These are phyloP conservation scores for Daedalea quercina DNA, from an alignment of 768 basidiomycete genomes.

Conservation along the genomic window DNA sequence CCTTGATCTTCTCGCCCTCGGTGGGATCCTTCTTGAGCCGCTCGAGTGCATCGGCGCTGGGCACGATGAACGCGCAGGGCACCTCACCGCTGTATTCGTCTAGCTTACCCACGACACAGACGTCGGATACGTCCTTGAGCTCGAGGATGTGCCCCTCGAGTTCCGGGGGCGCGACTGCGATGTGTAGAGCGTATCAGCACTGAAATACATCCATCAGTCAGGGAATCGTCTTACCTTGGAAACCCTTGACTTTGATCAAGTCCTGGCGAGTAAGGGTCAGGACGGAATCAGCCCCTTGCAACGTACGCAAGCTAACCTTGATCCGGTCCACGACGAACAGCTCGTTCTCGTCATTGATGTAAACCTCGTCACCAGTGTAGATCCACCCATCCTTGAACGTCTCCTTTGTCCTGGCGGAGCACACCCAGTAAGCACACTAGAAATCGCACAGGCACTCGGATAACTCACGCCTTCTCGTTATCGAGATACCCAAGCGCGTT, in stretches of 20 bases:
- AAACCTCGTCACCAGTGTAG: slow-evolving; percentile 66
- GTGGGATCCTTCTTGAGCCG: slow-evolving; percentile 26
- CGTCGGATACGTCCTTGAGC: slow-evolving; percentile 38
- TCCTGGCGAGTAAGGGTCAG: slow-evolving; percentile 36
- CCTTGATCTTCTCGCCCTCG: slow-evolving; percentile 35
- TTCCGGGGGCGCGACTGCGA: slow-evolving; percentile 28
- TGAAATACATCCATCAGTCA: background rate
- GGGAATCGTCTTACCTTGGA: slow-evolving; percentile 17
- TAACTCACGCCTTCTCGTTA: slow-evolving; percentile 14
- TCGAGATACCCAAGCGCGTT: slow-evolving; percentile 29
- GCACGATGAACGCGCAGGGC: slow-evolving; percentile 65
- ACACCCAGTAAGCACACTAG: slow-evolving; percentile 5
- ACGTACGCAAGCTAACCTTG: slow-evolving; percentile 34
- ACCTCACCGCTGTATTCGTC: slow-evolving; percentile 76
- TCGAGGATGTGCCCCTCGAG: slow-evolving; percentile 30
- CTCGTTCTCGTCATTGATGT: slow-evolving; percentile 53
- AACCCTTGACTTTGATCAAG: slow-evolving; percentile 60
- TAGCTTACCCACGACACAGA: slow-evolving; percentile 43
- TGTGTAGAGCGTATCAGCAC: background rate
- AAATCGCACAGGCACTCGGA: background rate
- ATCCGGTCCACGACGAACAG: slow-evolving; percentile 67
- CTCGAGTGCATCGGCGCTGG: slow-evolving; percentile 31
- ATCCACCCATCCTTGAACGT: slow-evolving; percentile 56
- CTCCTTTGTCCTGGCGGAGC: slow-evolving; percentile 44
- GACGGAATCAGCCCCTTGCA: background rate